Evolutionary conservation across 192 early-diverging fungal species (phyloP), one percentile per base, ranked within the genome.

Genomic region (Backusella westeae): DNA sequence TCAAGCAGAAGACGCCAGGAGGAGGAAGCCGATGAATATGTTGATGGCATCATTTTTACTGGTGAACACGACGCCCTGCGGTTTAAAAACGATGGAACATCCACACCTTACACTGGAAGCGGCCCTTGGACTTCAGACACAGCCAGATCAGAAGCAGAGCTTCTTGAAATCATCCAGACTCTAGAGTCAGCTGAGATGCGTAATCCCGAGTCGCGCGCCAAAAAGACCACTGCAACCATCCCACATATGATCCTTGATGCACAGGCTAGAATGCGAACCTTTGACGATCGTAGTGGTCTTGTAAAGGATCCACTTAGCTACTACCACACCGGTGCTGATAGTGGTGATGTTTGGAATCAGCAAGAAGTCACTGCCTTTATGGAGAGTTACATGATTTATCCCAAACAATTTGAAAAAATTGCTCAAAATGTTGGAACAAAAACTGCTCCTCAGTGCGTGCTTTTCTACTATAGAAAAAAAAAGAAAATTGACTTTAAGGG

Each of bases 381-480:
- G 9, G 85, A 90, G 44, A 84, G 84, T 0, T 94, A 91, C 69
- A 84, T 93, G 69, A 78, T 82, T 10, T 89, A 90, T 59, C 92
- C 92, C 0, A 94, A 94, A 69, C 90, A 93, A 81, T 94, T 94
- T 78, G 90, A 88, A 29, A 90, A 88, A 73, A 92, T 94, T 69
- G 86, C 93, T 0, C 84, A 84, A 10, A 87, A 84, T 36, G 67
- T 94, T 10, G 87, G 86, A 34, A 79, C 84, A 77, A 94, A 94
- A 81, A 86, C 85, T 0, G 89, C 90, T 34, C 86, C 87, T 41
- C 89, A 91, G 68, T 94, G 93, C 59, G 92, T 94, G 23, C 75
- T 91, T 42, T 92, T 91, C 46, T 94, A 94, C 79, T 94, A 94
- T 79, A 87, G 93, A 34, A 91, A 91, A 66, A 94, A 94, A 82